These are phyloP conservation scores for Blastobotrys persicus DNA, from an alignment of 1,139 yeast species.

Conservation along the genomic window DNA sequence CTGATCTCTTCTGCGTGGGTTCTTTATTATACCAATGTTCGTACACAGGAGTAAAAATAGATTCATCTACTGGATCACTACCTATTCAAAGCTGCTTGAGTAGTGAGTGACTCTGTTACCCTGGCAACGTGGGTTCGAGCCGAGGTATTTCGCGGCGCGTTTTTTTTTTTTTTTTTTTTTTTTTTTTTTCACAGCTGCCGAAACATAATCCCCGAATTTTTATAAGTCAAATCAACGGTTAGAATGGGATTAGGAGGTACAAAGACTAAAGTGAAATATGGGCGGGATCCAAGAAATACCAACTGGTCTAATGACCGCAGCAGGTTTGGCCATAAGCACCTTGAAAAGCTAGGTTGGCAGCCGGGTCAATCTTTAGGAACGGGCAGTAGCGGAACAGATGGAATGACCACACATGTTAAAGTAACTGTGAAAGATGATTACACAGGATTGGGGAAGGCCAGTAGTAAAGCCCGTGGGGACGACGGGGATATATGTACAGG, in stretches of 20 bases:
- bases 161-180: no score
- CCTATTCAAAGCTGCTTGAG: no score
- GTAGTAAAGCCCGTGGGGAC: slow-evolving; percentile 49
- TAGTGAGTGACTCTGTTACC: no score
- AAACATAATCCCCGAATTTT: neutral
- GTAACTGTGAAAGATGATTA: slow-evolving; percentile 79
- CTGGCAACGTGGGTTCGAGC: no score
- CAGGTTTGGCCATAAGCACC: slow-evolving; percentile 84
- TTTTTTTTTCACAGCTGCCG: neutral
- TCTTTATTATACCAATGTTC: no score
- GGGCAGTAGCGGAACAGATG: slow-evolving; percentile 49
- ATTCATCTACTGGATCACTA: no score
- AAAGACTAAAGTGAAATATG: slow-evolving; percentile 79
- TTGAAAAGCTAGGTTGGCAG: slow-evolving; percentile 83
- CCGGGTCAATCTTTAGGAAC: slow-evolving; percentile 89
- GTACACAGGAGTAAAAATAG: no score
- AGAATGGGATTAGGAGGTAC: slow-evolving; percentile 85
- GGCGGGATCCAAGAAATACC: slow-evolving; percentile 90
- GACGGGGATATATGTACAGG: slow-evolving; percentile 88
- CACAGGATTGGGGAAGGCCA: slow-evolving; percentile 81
- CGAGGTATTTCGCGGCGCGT: no score
- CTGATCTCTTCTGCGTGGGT: no score
- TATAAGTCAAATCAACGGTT: neutral
- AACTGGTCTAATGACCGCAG: slow-evolving; percentile 86
- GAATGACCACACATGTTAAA: slow-evolving; percentile 71